Base-by-base conservation (phyloP, 2,329 filamentous ascomycete genomes). In the Colletotrichum eleusines region DNA sequence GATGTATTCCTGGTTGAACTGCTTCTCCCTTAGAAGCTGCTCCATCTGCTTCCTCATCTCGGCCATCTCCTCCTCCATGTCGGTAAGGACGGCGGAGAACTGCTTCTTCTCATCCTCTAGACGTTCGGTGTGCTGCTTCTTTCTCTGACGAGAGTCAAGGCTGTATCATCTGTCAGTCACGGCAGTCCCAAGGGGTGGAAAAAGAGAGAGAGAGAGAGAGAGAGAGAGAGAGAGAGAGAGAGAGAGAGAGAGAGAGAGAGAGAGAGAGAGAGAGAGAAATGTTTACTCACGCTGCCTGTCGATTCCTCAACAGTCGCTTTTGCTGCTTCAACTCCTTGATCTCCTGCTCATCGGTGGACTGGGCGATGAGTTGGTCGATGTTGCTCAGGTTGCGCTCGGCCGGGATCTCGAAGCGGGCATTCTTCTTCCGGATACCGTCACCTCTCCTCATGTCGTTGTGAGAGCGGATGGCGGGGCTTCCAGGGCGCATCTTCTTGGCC, bases 321-420 rank as follows among this genome's bases (percentile, higher is more conserved):
- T 98, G 96, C 81, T 97, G 94, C 89, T 99, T 99, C 77, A 99
- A 88, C 84, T 98, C 95, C 87, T 97, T 98, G 85, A 97, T 93
- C 84, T 97, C 92, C 74, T 96, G 91, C 78, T 98, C 95, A 80
- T 97, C 92, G 66, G 90, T 94, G 44, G 94, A 95, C 82, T 94
- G 91, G 63, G 91, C 88, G 81, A 99, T 98, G 78, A 98, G 87
- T 72, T 94, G 88, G 81, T 99, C 96, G 82, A 99, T 98, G 83
- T 97, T 98, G 85, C 89, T 91, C 76, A 99, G 89, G 78, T 95
- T 98, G 73, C 95, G 90, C 83, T 98, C 96, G 54, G 93, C 91
- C 12, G 96, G 96, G 75, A 99, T 99, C 78, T 98, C 95, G 82
- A 98, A 98, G 75, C 95, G 92, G 74, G 95, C 94, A 78, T 98